phyloP scores from a whole-genome alignment of 2,329 filamentous ascomycete species.

The Paraphaeosphaeria minitans region DNA sequence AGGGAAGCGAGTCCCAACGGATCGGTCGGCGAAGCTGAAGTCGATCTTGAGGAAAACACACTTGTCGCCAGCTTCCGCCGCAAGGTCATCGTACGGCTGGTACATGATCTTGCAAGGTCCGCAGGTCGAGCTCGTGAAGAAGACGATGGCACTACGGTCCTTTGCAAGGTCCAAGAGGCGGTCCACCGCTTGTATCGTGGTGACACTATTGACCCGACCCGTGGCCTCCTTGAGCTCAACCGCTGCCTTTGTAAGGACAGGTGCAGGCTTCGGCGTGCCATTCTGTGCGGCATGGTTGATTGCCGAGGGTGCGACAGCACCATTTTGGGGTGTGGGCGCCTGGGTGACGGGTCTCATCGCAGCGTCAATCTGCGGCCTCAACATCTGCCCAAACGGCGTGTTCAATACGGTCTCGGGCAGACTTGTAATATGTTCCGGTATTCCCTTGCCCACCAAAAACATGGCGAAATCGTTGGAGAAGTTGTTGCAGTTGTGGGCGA shows the following conservation, averaged over 20 bases:
- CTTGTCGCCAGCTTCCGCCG: constrained; percentile 70
- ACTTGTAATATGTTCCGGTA: constrained; percentile 83
- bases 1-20: constrained; percentile 64
- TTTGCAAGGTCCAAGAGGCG: constrained; percentile 63
- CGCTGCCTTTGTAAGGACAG: constrained; percentile 15
- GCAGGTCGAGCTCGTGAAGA: constrained; percentile 91
- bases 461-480: constrained; percentile 92
- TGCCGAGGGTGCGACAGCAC: constrained; percentile 18
- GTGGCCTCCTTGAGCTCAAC: constrained; percentile 27
- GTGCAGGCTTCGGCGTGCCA: constrained; percentile 11
- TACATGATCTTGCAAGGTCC: constrained; percentile 83
- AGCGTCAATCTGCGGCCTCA: constrained; percentile 74
- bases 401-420: constrained; percentile 84
- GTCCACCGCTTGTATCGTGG: constrained; percentile 64
- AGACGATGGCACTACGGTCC: constrained; percentile 76
- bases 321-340: constrained; percentile 54
- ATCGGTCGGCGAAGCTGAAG: constrained; percentile 66
- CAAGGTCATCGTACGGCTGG: constrained; percentile 79
- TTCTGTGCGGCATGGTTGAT: constrained; percentile 16
- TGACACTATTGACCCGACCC: constrained; percentile 66
- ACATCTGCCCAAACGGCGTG: constrained; percentile 86
- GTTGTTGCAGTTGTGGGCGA: constrained; percentile 94
- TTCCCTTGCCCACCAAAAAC: constrained; percentile 86
- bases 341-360: constrained; percentile 68
- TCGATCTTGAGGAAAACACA: constrained; percentile 83